phyloP scores from a whole-genome alignment of 1,284 basidiomycete genomes.

The Irpex sp. region DNA sequence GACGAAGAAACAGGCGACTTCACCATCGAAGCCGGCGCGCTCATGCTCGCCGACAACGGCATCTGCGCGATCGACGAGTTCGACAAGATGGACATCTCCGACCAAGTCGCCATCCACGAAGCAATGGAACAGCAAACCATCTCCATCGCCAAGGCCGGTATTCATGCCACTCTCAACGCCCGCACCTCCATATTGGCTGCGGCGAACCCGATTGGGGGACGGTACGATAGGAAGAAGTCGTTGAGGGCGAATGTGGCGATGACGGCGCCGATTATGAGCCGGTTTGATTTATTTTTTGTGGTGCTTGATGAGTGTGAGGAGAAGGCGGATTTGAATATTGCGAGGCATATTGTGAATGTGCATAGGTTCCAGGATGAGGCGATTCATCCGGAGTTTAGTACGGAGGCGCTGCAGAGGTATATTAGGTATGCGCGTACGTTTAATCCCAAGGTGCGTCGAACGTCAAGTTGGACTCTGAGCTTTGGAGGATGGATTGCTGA shows the following conservation, averaged over 20 bases:
- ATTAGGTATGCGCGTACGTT: slow-evolving; percentile 96
- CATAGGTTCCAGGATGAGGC: slow-evolving; percentile 95
- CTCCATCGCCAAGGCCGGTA: slow-evolving; percentile 98
- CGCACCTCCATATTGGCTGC: slow-evolving; percentile 97
- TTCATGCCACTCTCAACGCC: slow-evolving; percentile 97
- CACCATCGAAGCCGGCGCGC: slow-evolving; percentile 97
- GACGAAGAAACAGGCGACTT: slow-evolving; percentile 99
- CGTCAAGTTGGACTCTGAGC: too few relatives aligned
- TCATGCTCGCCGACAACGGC: slow-evolving; percentile 99
- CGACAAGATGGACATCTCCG: slow-evolving; percentile 99
- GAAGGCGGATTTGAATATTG: slow-evolving; percentile 88
- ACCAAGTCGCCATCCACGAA: slow-evolving; percentile 99
- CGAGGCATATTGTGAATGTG: slow-evolving; percentile 96
- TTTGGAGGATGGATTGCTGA: too few relatives aligned
- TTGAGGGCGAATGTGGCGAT: slow-evolving; percentile 95
- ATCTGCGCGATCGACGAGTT: slow-evolving; percentile 99
- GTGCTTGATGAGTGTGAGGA: slow-evolving; percentile 98
- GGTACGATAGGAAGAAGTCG: slow-evolving; percentile 95
- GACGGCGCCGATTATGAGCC: slow-evolving; percentile 99
- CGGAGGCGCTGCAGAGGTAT: slow-evolving; percentile 93
- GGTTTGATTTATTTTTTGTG: slow-evolving; percentile 98
- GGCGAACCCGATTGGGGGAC: slow-evolving; percentile 93
- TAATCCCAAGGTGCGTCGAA: slow-evolving; percentile 76
- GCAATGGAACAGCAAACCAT: slow-evolving; percentile 99
- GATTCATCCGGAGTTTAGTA: slow-evolving; percentile 94